These are phyloP conservation scores for Zygotorulaspora florentina DNA, from an alignment of 805 yeast species.

Conservation along the genomic window DNA sequence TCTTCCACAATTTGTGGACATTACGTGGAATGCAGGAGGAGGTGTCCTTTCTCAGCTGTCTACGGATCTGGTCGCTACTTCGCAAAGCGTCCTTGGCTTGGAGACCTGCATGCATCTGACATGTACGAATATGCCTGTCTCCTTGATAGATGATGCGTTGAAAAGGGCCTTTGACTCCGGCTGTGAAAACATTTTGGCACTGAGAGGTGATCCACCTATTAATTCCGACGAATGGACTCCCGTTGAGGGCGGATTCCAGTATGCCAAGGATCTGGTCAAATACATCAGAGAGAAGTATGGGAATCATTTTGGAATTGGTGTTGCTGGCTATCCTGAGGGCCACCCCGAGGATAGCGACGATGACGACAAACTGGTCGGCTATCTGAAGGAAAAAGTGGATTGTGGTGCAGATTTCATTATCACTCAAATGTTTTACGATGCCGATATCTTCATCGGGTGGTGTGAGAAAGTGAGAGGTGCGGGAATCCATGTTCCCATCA, in stretches of 20 bases:
- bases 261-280: constrained; percentile 80
- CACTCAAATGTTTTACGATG: constrained; percentile 97
- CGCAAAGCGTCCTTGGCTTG: constrained; percentile 84
- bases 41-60: constrained; percentile 68
- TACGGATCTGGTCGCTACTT: constrained; percentile 85
- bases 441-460: constrained; percentile 80
- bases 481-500: constrained; percentile 80
- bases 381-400: constrained; percentile 82
- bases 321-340: constrained; percentile 97
- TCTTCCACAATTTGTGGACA: constrained; percentile 87
- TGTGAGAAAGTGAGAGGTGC: constrained; percentile 60
- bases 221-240: constrained; percentile 41
- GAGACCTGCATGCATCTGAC: constrained; percentile 98
- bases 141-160: constrained; percentile 78
- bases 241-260: constrained; percentile 69
- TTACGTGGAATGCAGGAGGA: constrained; percentile 99
- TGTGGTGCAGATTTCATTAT: constrained; percentile 92
- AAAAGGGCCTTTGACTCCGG: constrained; percentile 84
- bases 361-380: constrained; percentile 48
- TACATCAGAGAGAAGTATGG: constrained; percentile 78
- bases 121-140: constrained; percentile 88
- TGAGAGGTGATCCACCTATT: constrained; percentile 92
- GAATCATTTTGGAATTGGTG: constrained; percentile 88
- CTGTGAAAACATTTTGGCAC: constrained; percentile 90
- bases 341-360: constrained; percentile 78